Base-by-base conservation (phyloP, 2,329 filamentous ascomycete species). In the Venturia aucupariae region DNA sequence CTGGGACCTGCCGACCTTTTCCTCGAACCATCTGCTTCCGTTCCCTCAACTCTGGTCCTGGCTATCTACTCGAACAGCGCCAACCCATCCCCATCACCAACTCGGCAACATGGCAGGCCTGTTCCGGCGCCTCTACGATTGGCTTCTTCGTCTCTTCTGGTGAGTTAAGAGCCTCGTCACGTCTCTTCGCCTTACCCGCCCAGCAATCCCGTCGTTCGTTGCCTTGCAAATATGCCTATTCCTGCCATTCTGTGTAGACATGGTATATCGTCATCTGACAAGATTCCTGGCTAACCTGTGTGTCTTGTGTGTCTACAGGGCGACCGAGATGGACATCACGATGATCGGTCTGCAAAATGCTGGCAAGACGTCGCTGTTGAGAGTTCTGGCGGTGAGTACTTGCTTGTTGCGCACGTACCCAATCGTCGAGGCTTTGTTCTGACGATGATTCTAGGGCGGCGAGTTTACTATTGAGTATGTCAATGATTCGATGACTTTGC, bases 391-490 rank as follows among this genome's bases (percentile, higher is more conserved):
- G 81, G 94, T 99, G 87, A 85, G 93, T 78, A 66, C 72, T 71
- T 38, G 22, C 72, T 71, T 41, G 30, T 54, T 38, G 48, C 60
- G 42, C 41, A 30, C 46, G 32, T 35, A 39, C 48, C 63, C 42
- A 19, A 24, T 30, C 30, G 38, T 51, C n/a, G 38, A 19, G 27
- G 57, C 39, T 66, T 48, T 27, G 75, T 64, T 65, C 66, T 66
- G 44, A 65, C 41, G 51, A 24, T 51, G 11, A 42, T 22, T 13
- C 39, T 74, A 99, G 94, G 94, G 94, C 76, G 92, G 92, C 78
- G 94, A 99, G 78, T 99, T 97, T 80, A 96, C 93, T 68, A 88
- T 97, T 78, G 94, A 99, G 92, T 97, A 92, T 83, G 91, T 84
- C 30, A 57, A 57, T n/a, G 51, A 57, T 32, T 19, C 51, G 15